These are phyloP conservation scores for Plasmodium adleri DNA, from an alignment of 169 alveolate species.

Conservation along the genomic window DNA sequence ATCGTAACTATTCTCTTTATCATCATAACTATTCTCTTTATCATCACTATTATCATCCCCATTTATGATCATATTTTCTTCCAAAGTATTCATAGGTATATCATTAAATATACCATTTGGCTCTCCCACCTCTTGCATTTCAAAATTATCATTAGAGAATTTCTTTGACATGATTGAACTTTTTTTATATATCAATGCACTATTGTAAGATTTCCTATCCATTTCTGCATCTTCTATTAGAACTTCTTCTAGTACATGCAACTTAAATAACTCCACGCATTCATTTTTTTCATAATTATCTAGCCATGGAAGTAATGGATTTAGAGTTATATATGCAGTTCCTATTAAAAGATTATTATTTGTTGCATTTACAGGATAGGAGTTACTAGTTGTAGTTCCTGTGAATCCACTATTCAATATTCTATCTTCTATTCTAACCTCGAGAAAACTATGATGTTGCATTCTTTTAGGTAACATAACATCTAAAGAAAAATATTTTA, in stretches of 20 bases:
- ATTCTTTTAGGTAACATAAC: conserved; percentile 88
- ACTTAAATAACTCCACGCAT: conserved; percentile 82
- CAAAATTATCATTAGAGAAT: conserved; percentile 30
- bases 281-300: conserved; percentile 82
- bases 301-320: conserved; percentile 88
- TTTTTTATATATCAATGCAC: conserved; percentile 52
- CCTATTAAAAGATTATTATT: conserved; percentile 80
- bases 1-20: not conserved
- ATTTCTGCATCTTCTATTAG: conserved; percentile 85
- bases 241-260: conserved; percentile 85
- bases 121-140: conserved; percentile 16
- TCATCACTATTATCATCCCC: conserved; percentile 3
- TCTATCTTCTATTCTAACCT: conserved; percentile 80
- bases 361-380: conserved; percentile 40
- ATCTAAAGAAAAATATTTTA: conserved; percentile 79
- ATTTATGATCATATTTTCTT: not conserved
- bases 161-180: conserved; percentile 65
- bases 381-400: not conserved
- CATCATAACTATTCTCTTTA: not conserved
- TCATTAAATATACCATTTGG: conserved; percentile 1
- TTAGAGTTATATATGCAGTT: conserved; percentile 86
- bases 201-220: conserved; percentile 73
- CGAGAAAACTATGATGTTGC: conserved; percentile 89
- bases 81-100: conserved; percentile 23
- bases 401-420: conserved; percentile 37